These are phyloP conservation scores for Chlorella sp. DNA, from an alignment of 139 green algal genomes.

Conservation along the genomic window DNA sequence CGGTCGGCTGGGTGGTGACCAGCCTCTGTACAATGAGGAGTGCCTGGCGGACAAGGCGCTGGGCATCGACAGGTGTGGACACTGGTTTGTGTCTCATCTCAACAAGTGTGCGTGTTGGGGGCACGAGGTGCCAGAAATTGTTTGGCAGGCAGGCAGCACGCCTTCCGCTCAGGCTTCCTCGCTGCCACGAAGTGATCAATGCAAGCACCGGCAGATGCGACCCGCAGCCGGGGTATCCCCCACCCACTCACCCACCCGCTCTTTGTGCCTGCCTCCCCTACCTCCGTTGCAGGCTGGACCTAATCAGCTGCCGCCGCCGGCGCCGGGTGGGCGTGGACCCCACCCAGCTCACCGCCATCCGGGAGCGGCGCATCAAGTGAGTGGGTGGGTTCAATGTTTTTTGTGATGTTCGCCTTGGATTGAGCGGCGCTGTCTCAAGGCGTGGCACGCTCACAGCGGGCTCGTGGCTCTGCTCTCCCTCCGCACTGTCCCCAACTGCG, in stretches of 20 bases:
- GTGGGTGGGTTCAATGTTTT: background rate
- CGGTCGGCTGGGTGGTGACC: conserved; percentile 20
- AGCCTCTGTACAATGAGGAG: conserved; percentile 34
- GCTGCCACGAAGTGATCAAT: background rate
- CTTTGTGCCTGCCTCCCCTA: background rate
- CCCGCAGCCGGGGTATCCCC: too few species aligned
- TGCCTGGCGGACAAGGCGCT: conserved; percentile 28
- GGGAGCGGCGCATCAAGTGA: conserved; percentile 15
- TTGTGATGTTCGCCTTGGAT: too few species aligned
- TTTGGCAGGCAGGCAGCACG: too few species aligned
- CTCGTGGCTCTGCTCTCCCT: background rate
- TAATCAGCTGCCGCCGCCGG: background rate
- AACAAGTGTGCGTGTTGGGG: too few species aligned
- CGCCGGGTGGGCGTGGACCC: conserved; percentile 37
- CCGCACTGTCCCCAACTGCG: too few species aligned
- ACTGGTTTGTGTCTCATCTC: background rate
- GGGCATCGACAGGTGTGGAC: conserved; percentile 34
- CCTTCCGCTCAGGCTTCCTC: too few species aligned
- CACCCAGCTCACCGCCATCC: conserved; percentile 3
- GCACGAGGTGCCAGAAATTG: too few species aligned
- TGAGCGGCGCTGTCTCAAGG: too few species aligned
- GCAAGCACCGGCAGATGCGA: too few species aligned
- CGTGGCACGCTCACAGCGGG: too few species aligned
- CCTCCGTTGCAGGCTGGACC: conserved; percentile 33
- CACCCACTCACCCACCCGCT: background rate